Percentiles rank a stretch among this genome's conserved stretches.
Evolutionary conservation across 202 grass and related monocot genomes (phyloP).

Genomic region (Zoysia matrella): DNA sequence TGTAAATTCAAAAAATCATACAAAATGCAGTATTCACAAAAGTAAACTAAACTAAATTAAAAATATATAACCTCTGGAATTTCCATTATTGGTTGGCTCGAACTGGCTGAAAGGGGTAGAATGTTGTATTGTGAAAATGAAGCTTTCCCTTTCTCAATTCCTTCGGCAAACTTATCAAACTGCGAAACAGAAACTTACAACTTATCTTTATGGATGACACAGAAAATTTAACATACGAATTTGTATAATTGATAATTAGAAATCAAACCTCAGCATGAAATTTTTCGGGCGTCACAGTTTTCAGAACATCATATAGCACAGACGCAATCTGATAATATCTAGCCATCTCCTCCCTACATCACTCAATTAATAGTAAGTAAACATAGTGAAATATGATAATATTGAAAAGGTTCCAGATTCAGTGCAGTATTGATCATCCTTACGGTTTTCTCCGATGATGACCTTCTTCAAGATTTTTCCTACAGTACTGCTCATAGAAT

Average conservation of each 20-base stretch:
- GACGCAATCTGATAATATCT: conserved; percentile 79
- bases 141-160: conserved; percentile 69
- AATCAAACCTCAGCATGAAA: conserved; percentile 51
- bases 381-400: conserved; percentile 15
- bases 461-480: conserved; percentile 52
- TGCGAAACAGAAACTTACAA: conserved; percentile 42
- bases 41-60: conserved; percentile 19
- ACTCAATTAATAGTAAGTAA: conserved; percentile 36
- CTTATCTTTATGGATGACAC: conserved; percentile 21
- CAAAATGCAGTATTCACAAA: conserved; percentile 5
- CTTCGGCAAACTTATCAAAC: conserved; percentile 55
- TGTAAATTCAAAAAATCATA: conserved; percentile 3
- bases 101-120: conserved; percentile 73
- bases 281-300: conserved; percentile 58
- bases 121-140: conserved; percentile 86
- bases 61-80: conserved; percentile 75
- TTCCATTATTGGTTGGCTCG: conserved; percentile 74
- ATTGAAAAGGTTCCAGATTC: neutral
- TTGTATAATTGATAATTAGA: neutral
- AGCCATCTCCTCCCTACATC: conserved; percentile 74
- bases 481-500: conserved; percentile 72
- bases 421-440: conserved; percentile 27
- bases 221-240: conserved; percentile 22
- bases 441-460: conserved; percentile 53
- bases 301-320: conserved; percentile 82